These are phyloP conservation scores for Trametes cinnabarina DNA, from an alignment of 768 basidiomycete species.

Conservation along the genomic window DNA sequence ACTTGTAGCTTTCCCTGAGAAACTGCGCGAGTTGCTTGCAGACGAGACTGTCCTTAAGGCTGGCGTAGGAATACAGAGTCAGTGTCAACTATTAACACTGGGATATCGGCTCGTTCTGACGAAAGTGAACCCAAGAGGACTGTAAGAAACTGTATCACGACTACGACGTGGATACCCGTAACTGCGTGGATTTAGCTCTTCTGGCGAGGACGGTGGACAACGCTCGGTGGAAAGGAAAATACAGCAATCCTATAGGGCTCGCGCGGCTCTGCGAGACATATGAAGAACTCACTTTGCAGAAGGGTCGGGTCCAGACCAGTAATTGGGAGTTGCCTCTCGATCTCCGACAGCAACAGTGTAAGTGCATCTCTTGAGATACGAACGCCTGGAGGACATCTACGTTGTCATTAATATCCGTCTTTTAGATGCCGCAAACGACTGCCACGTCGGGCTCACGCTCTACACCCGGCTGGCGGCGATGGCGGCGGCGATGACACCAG, in stretches of 20 bases:
- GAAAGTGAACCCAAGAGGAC: constrained; percentile 48
- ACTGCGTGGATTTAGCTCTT: constrained; percentile 66
- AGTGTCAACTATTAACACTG: neutral
- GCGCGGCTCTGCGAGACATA: constrained; percentile 65
- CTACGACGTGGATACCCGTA: constrained; percentile 40
- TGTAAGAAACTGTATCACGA: constrained; percentile 59
- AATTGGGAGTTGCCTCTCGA: constrained; percentile 65
- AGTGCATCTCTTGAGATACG: constrained; percentile 26
- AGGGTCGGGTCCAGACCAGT: constrained; percentile 60
- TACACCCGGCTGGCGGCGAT: constrained; percentile 48
- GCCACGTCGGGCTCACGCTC: constrained; percentile 58
- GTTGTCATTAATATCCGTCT: neutral
- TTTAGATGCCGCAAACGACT: constrained; percentile 71
- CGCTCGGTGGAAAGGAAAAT: constrained; percentile 68
- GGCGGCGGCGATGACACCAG: constrained; percentile 36
- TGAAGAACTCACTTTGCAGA: constrained; percentile 47
- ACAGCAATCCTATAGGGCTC: constrained; percentile 57
- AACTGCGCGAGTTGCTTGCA: constrained; percentile 50
- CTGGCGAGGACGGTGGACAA: constrained; percentile 73
- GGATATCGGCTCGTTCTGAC: neutral
- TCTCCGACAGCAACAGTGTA: constrained; percentile 56
- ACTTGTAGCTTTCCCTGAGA: constrained; percentile 23
- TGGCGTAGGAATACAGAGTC: constrained; percentile 75
- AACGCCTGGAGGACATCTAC: neutral
- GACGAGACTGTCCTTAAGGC: constrained; percentile 58